Evolutionary conservation across 768 basidiomycete genomes (phyloP).

Genomic region (Amanita muscaria): DNA sequence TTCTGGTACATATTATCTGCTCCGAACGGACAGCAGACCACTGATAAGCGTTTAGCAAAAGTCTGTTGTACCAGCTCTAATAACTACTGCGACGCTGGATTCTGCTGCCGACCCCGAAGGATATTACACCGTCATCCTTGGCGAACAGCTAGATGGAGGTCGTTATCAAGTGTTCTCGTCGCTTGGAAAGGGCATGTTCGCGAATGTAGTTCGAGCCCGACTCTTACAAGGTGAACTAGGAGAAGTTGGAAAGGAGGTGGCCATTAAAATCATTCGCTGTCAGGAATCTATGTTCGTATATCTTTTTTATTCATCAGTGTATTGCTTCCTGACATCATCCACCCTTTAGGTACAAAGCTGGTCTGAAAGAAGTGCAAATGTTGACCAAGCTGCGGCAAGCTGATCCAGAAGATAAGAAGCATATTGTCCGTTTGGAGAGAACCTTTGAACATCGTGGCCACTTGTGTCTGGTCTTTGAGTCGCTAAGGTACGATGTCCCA

Average conservation of each 20-base stretch:
- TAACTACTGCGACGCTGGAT: slow-evolving; percentile 66
- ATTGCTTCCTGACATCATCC: slow-evolving; percentile 3
- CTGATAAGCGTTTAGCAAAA: slow-evolving; percentile 25
- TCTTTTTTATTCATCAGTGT: neutral
- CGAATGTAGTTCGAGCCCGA: slow-evolving; percentile 88
- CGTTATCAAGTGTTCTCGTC: slow-evolving; percentile 92
- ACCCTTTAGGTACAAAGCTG: slow-evolving; percentile 78
- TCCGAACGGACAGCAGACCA: neutral
- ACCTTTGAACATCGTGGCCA: slow-evolving; percentile 98
- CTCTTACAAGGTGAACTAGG: slow-evolving; percentile 60
- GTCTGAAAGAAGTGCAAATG: slow-evolving; percentile 86
- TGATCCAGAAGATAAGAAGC: slow-evolving; percentile 96
- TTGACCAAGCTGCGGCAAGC: slow-evolving; percentile 79
- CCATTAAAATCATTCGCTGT: slow-evolving; percentile 92
- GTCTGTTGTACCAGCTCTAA: slow-evolving; percentile 49
- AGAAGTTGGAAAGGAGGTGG: slow-evolving; percentile 62
- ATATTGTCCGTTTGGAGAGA: slow-evolving; percentile 84
- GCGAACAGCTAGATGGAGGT: slow-evolving; percentile 87
- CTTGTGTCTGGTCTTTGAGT: slow-evolving; percentile 93
- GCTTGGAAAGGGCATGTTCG: slow-evolving; percentile 99
- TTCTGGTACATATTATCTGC: slow-evolving; percentile 31
- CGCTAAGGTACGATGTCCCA: slow-evolving; percentile 72
- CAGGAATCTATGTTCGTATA: slow-evolving; percentile 90
- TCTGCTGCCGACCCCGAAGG: slow-evolving; percentile 92
- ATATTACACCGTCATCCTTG: slow-evolving; percentile 90